These are phyloP conservation scores for Aspergillus amoenus DNA, from an alignment of 2,329 filamentous ascomycete species.

Conservation along the genomic window DNA sequence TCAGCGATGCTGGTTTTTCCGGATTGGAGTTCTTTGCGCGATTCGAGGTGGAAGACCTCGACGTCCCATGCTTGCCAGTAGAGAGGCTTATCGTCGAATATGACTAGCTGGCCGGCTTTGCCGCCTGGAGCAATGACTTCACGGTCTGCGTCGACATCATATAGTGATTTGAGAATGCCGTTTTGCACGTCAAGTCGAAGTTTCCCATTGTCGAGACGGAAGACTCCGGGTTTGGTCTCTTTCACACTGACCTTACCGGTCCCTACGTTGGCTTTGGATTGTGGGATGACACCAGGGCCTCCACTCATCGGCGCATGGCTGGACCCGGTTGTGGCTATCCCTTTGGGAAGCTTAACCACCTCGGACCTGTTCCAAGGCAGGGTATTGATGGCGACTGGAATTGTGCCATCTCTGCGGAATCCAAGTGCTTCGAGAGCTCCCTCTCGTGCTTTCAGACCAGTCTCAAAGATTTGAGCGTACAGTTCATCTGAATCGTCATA, in stretches of 20 bases:
- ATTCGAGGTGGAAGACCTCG: constrained; percentile 91
- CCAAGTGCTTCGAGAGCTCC: constrained; percentile 69
- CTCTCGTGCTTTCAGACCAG: constrained; percentile 68
- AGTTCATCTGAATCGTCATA: constrained; percentile 93
- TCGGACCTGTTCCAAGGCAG: constrained; percentile 81
- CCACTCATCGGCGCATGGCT: constrained; percentile 49
- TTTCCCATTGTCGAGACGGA: constrained; percentile 75
- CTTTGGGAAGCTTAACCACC: constrained; percentile 62
- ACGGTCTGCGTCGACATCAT: constrained; percentile 69
- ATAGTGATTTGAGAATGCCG: constrained; percentile 80
- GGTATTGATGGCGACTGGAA: constrained; percentile 72
- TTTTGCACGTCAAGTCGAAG: constrained; percentile 70
- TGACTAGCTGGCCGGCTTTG: constrained; percentile 86
- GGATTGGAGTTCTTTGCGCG: constrained; percentile 71
- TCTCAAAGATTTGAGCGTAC: constrained; percentile 79
- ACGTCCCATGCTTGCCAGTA: constrained; percentile 99
- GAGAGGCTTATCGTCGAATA: constrained; percentile 95
- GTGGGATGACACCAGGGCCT: constrained; percentile 45
- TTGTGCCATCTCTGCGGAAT: constrained; percentile 47
- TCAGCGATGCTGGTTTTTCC: constrained; percentile 71
- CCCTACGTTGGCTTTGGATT: constrained; percentile 22
- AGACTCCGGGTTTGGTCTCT: constrained; percentile 60
- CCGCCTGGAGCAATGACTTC: constrained; percentile 72
- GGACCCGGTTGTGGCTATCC: constrained; percentile 22
- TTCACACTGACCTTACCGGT: constrained; percentile 46